Evolutionary conservation across 2,329 filamentous ascomycete genomes (phyloP), one percentile per base, ranked within the genome.

Genomic region (Claviceps maximensis): DNA sequence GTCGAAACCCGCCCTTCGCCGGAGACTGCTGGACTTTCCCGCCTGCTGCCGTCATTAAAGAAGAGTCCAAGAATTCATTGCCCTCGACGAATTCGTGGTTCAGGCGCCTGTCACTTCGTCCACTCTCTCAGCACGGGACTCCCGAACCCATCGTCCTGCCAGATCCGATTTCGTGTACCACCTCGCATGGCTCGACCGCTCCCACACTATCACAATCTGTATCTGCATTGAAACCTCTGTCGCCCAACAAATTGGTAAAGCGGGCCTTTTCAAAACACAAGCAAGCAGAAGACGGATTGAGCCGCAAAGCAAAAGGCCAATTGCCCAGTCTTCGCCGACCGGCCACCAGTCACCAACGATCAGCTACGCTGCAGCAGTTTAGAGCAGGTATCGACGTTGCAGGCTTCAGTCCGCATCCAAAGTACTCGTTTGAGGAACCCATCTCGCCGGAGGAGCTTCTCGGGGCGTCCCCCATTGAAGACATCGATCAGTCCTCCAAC

Each of bases 161-260:
- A 23, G 79, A 84, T 52, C 83, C 83, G 12, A 79, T 82, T 46
- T 84, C 84, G 2, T 65, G 87, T 42, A 74, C 75, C 47, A 79
- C 80, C 63, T 86, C 83, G 19, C 78, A 86, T 67, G 78, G 76
- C 55, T 88, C 85, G 38, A 77, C 75, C 1, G 80, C 77, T 25
- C 82, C 84, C 17, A 84, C 89, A 54, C 66, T 85, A 23, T 67
- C 70, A 10, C 67, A 71, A 23, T 58, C 62, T 36, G 56, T 56
- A 45, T 63, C 71, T 19, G 55, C 65, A 19, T 69, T 65, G 58
- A 68, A 66, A 59, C 74, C 74, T 56, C 66, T 80, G 33, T 72
- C 79, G 9, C 83, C 82, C 19, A 90, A 90, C 67, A 89, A 88
- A 70, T 74, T 90, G 42, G 85, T 89, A 51, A 91, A 91, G 69